Conservation (phyloP, 2,329 filamentous ascomycete species). For the Pseudogymnoascus sp. region DNA sequence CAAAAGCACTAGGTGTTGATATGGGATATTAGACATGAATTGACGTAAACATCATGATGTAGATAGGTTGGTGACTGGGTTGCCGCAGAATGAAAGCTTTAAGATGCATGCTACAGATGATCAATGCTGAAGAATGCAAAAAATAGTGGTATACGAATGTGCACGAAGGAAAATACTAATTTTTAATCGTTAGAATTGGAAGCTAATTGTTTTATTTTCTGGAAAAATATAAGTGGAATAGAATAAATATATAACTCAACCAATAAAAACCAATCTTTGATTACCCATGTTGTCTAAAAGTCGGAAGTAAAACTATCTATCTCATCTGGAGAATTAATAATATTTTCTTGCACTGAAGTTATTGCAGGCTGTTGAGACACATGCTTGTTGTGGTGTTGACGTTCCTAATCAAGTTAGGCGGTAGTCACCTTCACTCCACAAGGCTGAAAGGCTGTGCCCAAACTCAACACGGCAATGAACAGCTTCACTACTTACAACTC, state of each 20-base stretch:
- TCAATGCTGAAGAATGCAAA: background rate
- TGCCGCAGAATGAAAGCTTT: background rate
- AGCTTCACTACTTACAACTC: background rate
- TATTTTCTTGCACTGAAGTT: background rate
- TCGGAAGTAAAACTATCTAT: too few relatives aligned
- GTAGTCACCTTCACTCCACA: background rate
- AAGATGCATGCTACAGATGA: background rate
- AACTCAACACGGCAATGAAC: slow-evolving; percentile 7
- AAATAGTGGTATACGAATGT: background rate
- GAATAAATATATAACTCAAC: background rate
- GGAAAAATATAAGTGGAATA: background rate
- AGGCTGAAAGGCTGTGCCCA: slow-evolving; percentile 11
- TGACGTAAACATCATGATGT: background rate
- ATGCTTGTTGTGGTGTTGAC: background rate
- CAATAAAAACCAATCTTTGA: background rate
- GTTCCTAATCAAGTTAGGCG: slow-evolving; percentile 4
- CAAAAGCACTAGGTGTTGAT: background rate
- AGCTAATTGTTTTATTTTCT: background rate
- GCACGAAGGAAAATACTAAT: background rate
- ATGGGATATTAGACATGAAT: background rate
- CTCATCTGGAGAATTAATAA: too few relatives aligned
- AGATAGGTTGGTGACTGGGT: background rate
- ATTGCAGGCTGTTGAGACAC: background rate
- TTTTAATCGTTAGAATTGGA: background rate
- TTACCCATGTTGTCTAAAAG: too few relatives aligned